phyloP scores from a whole-genome alignment of 2,329 filamentous ascomycete genomes.

The Orbilia blumenaviensis region DNA sequence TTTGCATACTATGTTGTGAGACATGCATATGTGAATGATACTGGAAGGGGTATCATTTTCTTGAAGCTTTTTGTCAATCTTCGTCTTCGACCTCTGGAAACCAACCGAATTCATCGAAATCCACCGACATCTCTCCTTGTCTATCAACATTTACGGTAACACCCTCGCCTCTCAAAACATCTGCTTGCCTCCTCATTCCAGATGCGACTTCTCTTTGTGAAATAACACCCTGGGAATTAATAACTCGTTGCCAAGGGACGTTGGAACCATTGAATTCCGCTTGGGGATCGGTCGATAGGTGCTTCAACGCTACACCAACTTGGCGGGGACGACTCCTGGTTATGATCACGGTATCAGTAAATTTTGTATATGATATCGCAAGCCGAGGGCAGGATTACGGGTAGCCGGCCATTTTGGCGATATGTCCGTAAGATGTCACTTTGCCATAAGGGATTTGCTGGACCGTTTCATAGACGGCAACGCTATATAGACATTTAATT shows the following conservation, averaged over 20 bases:
- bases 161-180: constrained; percentile 59
- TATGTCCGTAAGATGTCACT: constrained; percentile 88
- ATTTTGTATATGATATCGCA: background rate
- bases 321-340: constrained; percentile 69
- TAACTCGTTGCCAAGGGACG: constrained; percentile 94
- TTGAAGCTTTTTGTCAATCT: background rate
- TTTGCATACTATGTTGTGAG: too few relatives aligned
- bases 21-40: too few relatives aligned
- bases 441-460: constrained; percentile 84
- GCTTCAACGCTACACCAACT: constrained; percentile 88
- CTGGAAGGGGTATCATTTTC: background rate
- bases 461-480: constrained; percentile 80
- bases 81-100: constrained; percentile 61
- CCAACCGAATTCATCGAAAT: constrained; percentile 61
- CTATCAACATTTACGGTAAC: constrained; percentile 59
- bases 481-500: constrained; percentile 31
- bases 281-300: constrained; percentile 71
- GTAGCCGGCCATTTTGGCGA: constrained; percentile 75
- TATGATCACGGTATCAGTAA: background rate
- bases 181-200: constrained; percentile 60
- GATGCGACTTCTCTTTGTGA: constrained; percentile 70
- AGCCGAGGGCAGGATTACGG: constrained; percentile 65
- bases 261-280: constrained; percentile 74
- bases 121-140: constrained; percentile 60
- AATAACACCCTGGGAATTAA: constrained; percentile 83